Evolutionary conservation across 2,329 filamentous ascomycete species (phyloP).

Genomic region (Aspergillus phoenicis): DNA sequence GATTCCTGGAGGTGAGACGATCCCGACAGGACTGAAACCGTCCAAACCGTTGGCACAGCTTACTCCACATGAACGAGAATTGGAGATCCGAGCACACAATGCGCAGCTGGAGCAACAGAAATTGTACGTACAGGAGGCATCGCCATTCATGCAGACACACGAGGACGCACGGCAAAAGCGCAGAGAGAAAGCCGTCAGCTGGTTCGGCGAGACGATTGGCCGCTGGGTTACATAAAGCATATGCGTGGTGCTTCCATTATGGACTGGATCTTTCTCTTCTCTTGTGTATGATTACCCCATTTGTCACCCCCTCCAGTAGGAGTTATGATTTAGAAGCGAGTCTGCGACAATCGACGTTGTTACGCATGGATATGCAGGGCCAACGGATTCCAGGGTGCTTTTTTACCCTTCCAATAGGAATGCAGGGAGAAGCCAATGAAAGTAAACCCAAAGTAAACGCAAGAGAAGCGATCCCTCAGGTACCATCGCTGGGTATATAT

Average conservation of each 20-base stretch:
- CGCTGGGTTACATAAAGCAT: constrained; percentile 41
- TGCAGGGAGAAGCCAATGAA: background rate
- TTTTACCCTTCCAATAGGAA: background rate
- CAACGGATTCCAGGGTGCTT: background rate
- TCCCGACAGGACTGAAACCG: constrained; percentile 40
- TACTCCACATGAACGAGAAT: constrained; percentile 50
- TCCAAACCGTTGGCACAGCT: constrained; percentile 44
- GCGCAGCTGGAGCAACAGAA: constrained; percentile 42
- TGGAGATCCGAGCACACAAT: constrained; percentile 45
- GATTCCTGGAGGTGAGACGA: constrained; percentile 39
- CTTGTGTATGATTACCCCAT: constrained; percentile 18
- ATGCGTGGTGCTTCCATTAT: constrained; percentile 1
- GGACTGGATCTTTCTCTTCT: constrained; percentile 10
- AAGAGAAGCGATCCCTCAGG: background rate
- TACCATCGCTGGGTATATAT: background rate
- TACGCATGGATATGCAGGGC: constrained; percentile 5
- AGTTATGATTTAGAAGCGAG: constrained; percentile 12
- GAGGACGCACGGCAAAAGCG: constrained; percentile 41
- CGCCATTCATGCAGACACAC: constrained; percentile 40
- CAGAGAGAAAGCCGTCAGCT: constrained; percentile 42
- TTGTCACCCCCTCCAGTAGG: background rate
- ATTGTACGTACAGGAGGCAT: constrained; percentile 40
- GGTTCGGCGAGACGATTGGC: constrained; percentile 49
- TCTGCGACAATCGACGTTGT: constrained; percentile 6
- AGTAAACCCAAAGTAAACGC: background rate